Evolutionary conservation across 768 basidiomycete species (phyloP).

Genomic region (Grammothele lineata): DNA sequence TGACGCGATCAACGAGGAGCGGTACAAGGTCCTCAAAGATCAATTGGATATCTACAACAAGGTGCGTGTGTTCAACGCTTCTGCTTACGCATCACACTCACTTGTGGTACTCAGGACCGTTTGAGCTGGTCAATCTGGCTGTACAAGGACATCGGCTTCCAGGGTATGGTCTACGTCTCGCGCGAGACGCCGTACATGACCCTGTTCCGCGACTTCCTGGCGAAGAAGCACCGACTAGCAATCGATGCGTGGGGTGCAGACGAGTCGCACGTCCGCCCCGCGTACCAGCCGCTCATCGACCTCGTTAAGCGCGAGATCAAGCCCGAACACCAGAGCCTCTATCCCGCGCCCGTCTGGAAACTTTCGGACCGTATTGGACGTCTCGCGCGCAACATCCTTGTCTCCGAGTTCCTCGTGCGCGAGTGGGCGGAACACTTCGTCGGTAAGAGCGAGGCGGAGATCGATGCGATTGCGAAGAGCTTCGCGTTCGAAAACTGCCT

Average conservation of each 20-base stretch:
- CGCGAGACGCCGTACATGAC: slow-evolving; percentile 67
- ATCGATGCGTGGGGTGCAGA: slow-evolving; percentile 79
- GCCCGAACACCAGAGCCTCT: slow-evolving; percentile 47
- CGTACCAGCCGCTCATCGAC: slow-evolving; percentile 64
- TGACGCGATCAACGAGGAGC: slow-evolving; percentile 58
- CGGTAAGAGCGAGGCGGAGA: slow-evolving; percentile 51
- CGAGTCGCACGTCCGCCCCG: slow-evolving; percentile 44
- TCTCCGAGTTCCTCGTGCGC: slow-evolving; percentile 65
- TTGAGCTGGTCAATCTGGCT: slow-evolving; percentile 85
- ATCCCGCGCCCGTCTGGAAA: slow-evolving; percentile 65
- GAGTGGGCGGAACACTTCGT: slow-evolving; percentile 73
- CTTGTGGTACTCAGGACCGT: slow-evolving; percentile 40
- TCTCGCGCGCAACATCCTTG: slow-evolving; percentile 60
- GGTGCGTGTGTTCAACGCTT: slow-evolving; percentile 28
- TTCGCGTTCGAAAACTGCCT: slow-evolving; percentile 69
- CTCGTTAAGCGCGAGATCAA: slow-evolving; percentile 56
- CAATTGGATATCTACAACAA: slow-evolving; percentile 71
- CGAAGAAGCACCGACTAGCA: slow-evolving; percentile 74
- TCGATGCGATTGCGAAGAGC: slow-evolving; percentile 72
- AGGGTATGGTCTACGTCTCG: slow-evolving; percentile 78
- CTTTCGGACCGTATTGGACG: slow-evolving; percentile 50
- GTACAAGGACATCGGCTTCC: slow-evolving; percentile 84
- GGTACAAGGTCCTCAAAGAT: slow-evolving; percentile 66
- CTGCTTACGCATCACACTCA: not conserved
- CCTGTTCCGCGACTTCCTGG: slow-evolving; percentile 63